These are phyloP conservation scores for Eucalyptus leucophloia DNA, from an alignment of 345 rosid genomes.

Conservation along the genomic window DNA sequence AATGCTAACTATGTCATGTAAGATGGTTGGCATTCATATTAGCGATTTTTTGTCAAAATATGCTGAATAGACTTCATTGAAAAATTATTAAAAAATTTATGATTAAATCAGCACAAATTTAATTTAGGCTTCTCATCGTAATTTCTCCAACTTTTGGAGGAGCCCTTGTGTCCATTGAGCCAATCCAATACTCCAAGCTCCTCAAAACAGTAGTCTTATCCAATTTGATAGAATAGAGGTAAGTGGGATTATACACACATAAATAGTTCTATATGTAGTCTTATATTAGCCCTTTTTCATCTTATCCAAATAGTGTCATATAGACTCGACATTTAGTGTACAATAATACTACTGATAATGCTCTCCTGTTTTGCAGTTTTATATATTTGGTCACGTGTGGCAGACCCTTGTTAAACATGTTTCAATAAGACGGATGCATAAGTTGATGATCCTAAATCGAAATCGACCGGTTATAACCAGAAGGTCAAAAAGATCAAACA, in stretches of 20 bases:
- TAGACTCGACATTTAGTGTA: neutral
- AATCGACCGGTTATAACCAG: neutral
- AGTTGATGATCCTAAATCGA: neutral
- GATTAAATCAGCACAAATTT: too few species aligned
- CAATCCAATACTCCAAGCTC: neutral
- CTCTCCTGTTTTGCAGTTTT: neutral
- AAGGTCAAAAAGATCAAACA: neutral
- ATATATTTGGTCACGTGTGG: neutral
- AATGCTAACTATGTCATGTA: neutral
- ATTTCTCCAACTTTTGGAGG: neutral
- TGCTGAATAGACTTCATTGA: too few species aligned
- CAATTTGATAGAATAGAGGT: neutral
- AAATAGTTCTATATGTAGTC: neutral
- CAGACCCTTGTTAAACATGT: neutral
- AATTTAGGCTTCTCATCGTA: neutral
- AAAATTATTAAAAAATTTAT: too few species aligned
- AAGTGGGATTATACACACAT: neutral
- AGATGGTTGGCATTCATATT: rapidly evolving
- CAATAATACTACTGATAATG: neutral
- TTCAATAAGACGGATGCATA: neutral
- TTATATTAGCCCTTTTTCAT: neutral
- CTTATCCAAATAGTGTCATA: neutral
- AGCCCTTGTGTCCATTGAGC: neutral
- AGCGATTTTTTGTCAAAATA: neutral
- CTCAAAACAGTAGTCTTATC: neutral